Evolutionary conservation across 2,329 filamentous ascomycete species (phyloP), one percentile per base, ranked within the genome.

Genomic region (Hypoxylon sp.): DNA sequence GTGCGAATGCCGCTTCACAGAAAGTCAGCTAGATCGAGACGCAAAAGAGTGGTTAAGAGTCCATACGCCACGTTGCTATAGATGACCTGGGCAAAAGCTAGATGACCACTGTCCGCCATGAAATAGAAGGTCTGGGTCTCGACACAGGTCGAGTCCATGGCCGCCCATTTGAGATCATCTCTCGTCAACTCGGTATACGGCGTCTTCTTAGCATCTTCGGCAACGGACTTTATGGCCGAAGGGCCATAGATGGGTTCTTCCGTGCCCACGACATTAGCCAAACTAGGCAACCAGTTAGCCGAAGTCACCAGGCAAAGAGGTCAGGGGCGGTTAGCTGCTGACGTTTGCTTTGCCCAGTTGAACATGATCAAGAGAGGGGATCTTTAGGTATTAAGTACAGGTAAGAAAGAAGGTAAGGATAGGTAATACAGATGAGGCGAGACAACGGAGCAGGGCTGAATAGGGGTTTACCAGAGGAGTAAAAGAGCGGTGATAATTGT

Each of bases 71-170:
- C 92, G 82, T 97, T 98, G 85, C 93, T 98, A 86, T 98, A 97
- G 80, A 99, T 97, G 82, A 98, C 88, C 86, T 99, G 96, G 68
- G 89, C 89, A 81, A 97, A 88, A 59, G 88, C 93, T 72, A 95
- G 81, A 71, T 91, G 86, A 56, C 96, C 96, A 67, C 85, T 89
- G 70, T 97, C 92, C 62, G 91, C 86, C 81, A 91, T 91, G 77
- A 98, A 83, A 84, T 99, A 99, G 84, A 98, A 99, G 70, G 88
- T 94, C 84, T 98, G 92, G 31, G 94, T 98, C 86, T 99, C 96
- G 75, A 98, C 96, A 77, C 88, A 92, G 71, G 96, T 98, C 77
- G 90, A 91, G 73, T 94, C 91, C 85, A 94, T 88, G 27, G 87
- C 89, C 76, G 85, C 83, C 96, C 96, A 99, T 84, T 91, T 92